A percentile compares a stretch with the other conserved stretches of the same genome.
Evolutionary conservation across 768 basidiomycete genomes (phyloP).

Genomic region (Myochromella boudieri): DNA sequence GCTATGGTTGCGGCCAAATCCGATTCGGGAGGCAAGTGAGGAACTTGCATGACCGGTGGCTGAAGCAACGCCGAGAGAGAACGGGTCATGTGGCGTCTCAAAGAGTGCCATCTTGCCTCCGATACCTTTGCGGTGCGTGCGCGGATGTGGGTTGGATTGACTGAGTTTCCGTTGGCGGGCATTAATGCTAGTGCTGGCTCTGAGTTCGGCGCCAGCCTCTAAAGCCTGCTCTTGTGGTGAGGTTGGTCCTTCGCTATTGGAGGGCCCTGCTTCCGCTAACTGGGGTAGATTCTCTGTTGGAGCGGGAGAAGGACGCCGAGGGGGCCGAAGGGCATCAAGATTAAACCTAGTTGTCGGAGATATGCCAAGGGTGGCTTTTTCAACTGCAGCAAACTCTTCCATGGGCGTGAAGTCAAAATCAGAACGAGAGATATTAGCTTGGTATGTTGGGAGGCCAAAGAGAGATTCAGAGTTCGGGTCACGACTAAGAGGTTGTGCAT

Average conservation of each 20-base stretch:
- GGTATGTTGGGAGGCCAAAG: constrained; percentile 68
- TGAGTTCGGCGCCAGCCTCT: constrained; percentile 11
- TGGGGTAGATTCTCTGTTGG: background rate
- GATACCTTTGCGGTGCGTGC: constrained; percentile 54
- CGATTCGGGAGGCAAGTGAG: constrained; percentile 18
- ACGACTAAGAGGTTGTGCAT: constrained; percentile 4
- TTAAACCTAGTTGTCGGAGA: constrained; percentile 45
- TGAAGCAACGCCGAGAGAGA: constrained; percentile 22
- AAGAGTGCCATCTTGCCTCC: constrained; percentile 91
- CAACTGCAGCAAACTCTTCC: constrained; percentile 74
- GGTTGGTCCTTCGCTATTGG: constrained; percentile 2
- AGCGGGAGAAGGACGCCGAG: constrained; percentile 3
- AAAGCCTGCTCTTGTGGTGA: background rate
- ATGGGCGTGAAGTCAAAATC: constrained; percentile 73
- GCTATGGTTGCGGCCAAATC: constrained; percentile 27
- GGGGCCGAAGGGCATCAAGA: constrained; percentile 22
- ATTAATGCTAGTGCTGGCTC: constrained; percentile 5
- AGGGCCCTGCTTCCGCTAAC: constrained; percentile 13
- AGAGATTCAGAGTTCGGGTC: constrained; percentile 26
- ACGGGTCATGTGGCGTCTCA: constrained; percentile 57
- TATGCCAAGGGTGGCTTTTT: constrained; percentile 67
- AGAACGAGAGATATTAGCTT: constrained; percentile 53
- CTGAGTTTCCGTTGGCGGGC: constrained; percentile 82
- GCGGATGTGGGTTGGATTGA: constrained; percentile 72
- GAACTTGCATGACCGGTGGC: constrained; percentile 10